Conservation (phyloP, 192 early-diverging fungal species). For the Umbelopsis sp. region DNA sequence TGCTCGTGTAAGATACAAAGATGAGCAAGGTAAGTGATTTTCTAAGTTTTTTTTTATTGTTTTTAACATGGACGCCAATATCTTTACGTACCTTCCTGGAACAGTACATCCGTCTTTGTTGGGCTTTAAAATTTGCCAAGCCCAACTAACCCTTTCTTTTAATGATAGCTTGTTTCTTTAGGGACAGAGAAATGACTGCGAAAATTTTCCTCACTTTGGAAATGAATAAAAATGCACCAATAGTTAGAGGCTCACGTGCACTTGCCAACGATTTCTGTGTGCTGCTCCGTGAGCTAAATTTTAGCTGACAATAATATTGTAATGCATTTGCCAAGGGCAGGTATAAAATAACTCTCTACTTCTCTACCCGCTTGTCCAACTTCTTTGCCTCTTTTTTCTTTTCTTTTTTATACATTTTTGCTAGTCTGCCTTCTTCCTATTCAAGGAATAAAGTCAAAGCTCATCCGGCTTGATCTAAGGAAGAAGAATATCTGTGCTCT, state of each 20-base stretch:
- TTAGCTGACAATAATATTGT: not conserved
- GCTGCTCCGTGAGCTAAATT: conserved; percentile 7
- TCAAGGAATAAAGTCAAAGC: not conserved
- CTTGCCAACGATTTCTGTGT: not conserved
- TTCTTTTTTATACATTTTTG: not conserved
- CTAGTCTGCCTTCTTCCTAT: not conserved
- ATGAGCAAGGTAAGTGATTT: too few species aligned
- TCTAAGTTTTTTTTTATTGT: too few species aligned
- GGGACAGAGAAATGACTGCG: not conserved
- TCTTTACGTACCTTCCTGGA: too few species aligned
- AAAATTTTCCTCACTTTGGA: not conserved
- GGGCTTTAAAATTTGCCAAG: not conserved
- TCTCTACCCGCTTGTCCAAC: not conserved
- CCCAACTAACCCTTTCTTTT: not conserved
- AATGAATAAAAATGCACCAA: not conserved
- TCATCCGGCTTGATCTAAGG: not conserved
- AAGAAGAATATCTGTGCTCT: not conserved
- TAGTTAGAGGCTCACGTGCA: not conserved
- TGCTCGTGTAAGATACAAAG: too few species aligned
- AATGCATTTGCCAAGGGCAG: not conserved
- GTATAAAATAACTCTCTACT: not conserved
- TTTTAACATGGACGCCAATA: too few species aligned
- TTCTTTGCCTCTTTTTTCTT: not conserved
- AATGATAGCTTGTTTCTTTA: not conserved
- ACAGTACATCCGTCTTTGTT: not conserved